Evolutionary conservation across 805 yeast genomes (phyloP), one percentile per base, ranked within the genome.

Genomic region (Candida ortonii): DNA sequence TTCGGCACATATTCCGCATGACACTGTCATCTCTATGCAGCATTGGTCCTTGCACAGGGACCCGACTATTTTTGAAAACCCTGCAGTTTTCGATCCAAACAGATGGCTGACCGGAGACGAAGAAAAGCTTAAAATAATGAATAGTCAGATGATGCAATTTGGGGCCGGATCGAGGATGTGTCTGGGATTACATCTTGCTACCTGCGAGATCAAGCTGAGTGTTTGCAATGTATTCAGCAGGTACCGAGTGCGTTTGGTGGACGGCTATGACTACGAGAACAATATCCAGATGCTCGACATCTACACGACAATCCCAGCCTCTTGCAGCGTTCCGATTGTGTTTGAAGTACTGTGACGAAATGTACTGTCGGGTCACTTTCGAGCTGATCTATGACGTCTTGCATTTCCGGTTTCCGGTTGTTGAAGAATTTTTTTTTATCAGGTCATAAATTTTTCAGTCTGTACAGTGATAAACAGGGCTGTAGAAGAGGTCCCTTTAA

Each of bases 81-180:
- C 84, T 1, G 68, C 70, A 15, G 30, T 27, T 10, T 80, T 76
- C 52, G 49, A 59, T n/a, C 50, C 50, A 2, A 78, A 73, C 33
- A 60, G 88, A 41, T 82, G 89, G 90, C 47, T 78, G 6, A 53
- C 50, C 34, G 53, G 57, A 21, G 70, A 52, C 49, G 49, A 49
- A 5, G 43, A 37, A 5, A 50, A 80, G 24, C 47, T 71, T 21
- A 66, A 59, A 34, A 35, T 34, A 7, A 80, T 78, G 75, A 65
- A 67, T 37, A 67, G 62, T 33, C 65, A 66, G 45, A 71, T 80
- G 67, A 71, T 80, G 69, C 78, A 83, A 1, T 82, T 83, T 61
- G 88, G 89, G 1, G 72, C 77, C 25, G 90, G 89, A 3, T 66
- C 78, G 14, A 61, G 87, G 43, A 80, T 80, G 87, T 82, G 90